Percentiles rank a stretch among this genome's conserved stretches.
Conservation (phyloP, 352 stramenopile species). For the Pythium plurisporium region DNA sequence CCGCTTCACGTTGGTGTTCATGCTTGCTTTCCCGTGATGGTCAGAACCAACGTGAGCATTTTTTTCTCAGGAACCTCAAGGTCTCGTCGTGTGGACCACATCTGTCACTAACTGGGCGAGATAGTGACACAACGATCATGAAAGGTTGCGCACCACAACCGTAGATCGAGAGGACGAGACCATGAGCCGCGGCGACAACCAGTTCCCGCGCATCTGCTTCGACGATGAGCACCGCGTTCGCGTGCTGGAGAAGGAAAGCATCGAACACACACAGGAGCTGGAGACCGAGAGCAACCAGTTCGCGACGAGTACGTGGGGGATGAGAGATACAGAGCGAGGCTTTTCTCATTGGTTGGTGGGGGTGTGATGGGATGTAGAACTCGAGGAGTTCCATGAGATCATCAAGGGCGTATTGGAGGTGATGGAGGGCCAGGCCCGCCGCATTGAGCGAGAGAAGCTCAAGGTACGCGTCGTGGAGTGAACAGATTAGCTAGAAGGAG, state of each 20-base stretch:
- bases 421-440: conserved; percentile 70
- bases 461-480: conserved; percentile 35
- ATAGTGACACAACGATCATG: conserved; percentile 19
- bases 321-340: too few species aligned
- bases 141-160: conserved; percentile 7
- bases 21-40: too few species aligned
- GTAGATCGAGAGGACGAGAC: neutral
- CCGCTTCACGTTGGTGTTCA: conserved; percentile 88
- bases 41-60: too few species aligned
- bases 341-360: too few species aligned
- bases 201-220: conserved; percentile 71
- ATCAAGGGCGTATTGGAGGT: conserved; percentile 76
- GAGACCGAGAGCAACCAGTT: conserved; percentile 84
- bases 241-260: conserved; percentile 78
- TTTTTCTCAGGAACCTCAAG: neutral
- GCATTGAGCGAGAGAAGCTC: conserved; percentile 78
- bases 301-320: conserved; percentile 48
- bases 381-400: conserved; percentile 81
- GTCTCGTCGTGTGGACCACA: conserved; percentile 17
- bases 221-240: conserved; percentile 78
- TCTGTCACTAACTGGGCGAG: conserved; percentile 10
- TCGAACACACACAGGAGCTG: conserved; percentile 68
- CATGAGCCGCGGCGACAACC: conserved; percentile 72
- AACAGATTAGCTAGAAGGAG: neutral
- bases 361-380: too few species aligned